Evolutionary conservation across 345 rosid genomes (phyloP).

Genomic region (Physaria fendleri): DNA sequence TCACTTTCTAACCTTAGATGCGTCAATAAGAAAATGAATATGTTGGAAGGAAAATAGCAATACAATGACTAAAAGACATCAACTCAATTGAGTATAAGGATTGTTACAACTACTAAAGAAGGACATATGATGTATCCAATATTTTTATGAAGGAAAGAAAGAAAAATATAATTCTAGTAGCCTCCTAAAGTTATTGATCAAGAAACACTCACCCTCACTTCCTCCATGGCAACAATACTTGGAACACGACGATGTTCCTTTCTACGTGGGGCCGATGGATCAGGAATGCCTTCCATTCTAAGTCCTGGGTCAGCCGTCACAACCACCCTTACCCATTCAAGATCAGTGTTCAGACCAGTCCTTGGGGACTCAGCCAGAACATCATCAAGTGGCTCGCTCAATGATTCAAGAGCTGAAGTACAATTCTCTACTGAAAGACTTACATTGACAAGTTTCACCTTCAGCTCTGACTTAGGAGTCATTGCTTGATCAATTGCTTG

Average conservation of each 20-base stretch:
- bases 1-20: neutral
- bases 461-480: conserved; percentile 72
- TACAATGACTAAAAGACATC: no score
- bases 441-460: conserved; percentile 62
- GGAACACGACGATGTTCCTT: conserved; percentile 99
- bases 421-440: conserved; percentile 53
- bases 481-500: conserved; percentile 98
- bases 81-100: no score
- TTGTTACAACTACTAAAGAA: no score
- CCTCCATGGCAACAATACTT: conserved; percentile 92
- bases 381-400: no score
- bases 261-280: conserved; percentile 46
- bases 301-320: conserved; percentile 74
- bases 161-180: no score
- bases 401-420: neutral
- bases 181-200: neutral
- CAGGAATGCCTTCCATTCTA: conserved; percentile 63
- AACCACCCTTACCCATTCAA: conserved; percentile 90
- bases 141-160: no score
- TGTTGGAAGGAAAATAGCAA: no score
- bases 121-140: no score
- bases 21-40: neutral
- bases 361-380: conserved; percentile 15
- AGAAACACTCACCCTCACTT: conserved; percentile 71
- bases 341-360: conserved; percentile 37